A percentile compares a stretch with the other conserved stretches of the same genome.
phyloP scores from a whole-genome alignment of 208 protist species.

The Leishmania arabica region DNA sequence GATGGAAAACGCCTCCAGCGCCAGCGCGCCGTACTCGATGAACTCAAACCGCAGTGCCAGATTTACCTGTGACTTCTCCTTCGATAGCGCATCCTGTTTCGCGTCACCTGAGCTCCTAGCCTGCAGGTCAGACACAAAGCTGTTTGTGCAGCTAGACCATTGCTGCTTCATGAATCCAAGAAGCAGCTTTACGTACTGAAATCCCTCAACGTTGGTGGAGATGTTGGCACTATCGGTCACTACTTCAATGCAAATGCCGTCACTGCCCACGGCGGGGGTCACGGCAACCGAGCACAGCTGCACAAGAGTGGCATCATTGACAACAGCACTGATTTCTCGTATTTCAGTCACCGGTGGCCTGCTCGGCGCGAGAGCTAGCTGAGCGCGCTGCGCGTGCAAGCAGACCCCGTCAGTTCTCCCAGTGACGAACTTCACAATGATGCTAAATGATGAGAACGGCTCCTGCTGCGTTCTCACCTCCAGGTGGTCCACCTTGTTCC shows the following conservation, averaged over 20 bases:
- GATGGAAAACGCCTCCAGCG: slow-evolving; percentile 21
- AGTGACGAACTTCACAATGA: slow-evolving; percentile 16
- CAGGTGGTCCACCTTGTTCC: neutral
- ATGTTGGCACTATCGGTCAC: slow-evolving; percentile 9
- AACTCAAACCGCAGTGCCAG: slow-evolving; percentile 17
- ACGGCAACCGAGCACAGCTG: slow-evolving; percentile 22
- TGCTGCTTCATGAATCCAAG: slow-evolving; percentile 3
- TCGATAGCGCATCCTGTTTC: neutral
- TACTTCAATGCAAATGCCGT: slow-evolving; percentile 2
- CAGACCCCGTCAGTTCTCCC: slow-evolving; percentile 13
- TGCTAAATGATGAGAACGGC: slow-evolving; percentile 9
- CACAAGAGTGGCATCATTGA: slow-evolving; percentile 11
- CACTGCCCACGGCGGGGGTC: neutral
- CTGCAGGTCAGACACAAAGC: neutral
- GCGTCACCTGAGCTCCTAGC: neutral
- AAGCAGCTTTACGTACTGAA: slow-evolving; percentile 25
- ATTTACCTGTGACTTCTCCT: neutral
- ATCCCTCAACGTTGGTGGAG: slow-evolving; percentile 28
- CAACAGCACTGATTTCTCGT: slow-evolving; percentile 12
- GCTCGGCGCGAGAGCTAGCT: neutral
- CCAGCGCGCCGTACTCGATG: slow-evolving; percentile 29
- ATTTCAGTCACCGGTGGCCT: slow-evolving; percentile 6
- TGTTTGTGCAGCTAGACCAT: slow-evolving; percentile 3
- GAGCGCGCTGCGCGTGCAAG: slow-evolving; percentile 5
- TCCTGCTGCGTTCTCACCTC: neutral